A percentile compares a stretch with the other conserved stretches of the same genome.
Conservation (phyloP, 179 eudicot genomes). For the Beta lomatogona region DNA sequence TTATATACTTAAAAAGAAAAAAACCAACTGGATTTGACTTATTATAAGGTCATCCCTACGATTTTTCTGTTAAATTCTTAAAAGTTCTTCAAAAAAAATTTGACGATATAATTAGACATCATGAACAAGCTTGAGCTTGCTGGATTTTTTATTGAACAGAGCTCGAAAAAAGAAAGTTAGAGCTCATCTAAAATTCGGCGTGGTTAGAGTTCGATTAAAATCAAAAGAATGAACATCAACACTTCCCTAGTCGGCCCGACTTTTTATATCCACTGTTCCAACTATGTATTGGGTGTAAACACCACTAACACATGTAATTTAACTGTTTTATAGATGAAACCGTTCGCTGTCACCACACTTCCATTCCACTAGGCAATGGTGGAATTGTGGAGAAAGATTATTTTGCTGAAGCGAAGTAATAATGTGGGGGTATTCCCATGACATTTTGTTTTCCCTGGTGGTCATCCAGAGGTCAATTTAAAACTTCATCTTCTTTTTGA, state of each 20-base stretch:
- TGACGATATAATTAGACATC: no score
- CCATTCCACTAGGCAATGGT: constrained; percentile 91
- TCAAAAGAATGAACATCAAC: no score
- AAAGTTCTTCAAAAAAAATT: no score
- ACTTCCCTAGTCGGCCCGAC: no score
- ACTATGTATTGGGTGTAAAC: not conserved
- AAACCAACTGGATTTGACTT: no score
- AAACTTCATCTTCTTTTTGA: not conserved
- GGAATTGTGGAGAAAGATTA: constrained; percentile 78
- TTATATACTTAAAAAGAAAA: no score
- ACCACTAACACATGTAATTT: not conserved
- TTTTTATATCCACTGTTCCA: not conserved
- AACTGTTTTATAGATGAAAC: constrained; percentile 59
- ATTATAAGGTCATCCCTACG: no score
- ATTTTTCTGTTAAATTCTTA: no score
- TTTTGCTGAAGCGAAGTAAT: constrained; percentile 82
- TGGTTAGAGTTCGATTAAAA: no score
- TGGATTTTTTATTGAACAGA: not conserved
- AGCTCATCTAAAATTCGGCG: no score
- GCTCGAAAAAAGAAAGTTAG: no score
- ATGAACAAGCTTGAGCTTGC: not conserved
- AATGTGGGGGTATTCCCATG: constrained; percentile 95
- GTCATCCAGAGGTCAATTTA: constrained; percentile 87
- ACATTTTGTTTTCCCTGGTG: constrained; percentile 93
- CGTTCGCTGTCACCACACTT: constrained; percentile 71